These are phyloP conservation scores for Petrea volubilis DNA, from an alignment of 257 asterid species.

Conservation along the genomic window DNA sequence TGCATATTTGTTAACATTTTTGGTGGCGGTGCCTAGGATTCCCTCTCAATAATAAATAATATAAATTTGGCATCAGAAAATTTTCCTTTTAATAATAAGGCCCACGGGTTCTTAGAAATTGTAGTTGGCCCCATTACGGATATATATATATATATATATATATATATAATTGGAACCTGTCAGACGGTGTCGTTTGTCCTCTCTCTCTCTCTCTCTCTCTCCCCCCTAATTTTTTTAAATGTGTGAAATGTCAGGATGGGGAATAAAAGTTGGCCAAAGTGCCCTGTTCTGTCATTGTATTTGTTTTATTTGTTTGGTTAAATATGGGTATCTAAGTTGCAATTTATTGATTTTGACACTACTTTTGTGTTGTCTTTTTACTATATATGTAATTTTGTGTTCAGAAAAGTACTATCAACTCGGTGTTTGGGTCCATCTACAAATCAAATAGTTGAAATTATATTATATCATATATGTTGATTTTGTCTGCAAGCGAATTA, in stretches of 20 bases:
- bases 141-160: background rate
- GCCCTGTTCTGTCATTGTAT: slow-evolving; percentile 8
- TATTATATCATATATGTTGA: no score
- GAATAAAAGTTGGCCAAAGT: slow-evolving; percentile 24
- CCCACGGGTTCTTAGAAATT: slow-evolving; percentile 32
- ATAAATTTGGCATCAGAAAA: background rate
- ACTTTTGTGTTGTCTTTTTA: background rate
- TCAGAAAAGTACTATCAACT: no score
- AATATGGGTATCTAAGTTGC: no score
- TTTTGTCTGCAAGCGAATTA: no score
- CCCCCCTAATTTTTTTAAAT: background rate
- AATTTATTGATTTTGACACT: background rate
- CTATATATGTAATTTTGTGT: background rate
- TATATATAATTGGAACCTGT: slow-evolving; percentile 13
- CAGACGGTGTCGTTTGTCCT: slow-evolving; percentile 42
- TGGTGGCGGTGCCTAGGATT: slow-evolving; percentile 38
- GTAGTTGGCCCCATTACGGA: slow-evolving; percentile 32
- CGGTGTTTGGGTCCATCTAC: no score
- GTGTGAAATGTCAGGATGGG: background rate
- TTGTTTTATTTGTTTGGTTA: background rate
- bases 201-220: no score
- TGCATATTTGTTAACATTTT: slow-evolving; percentile 8
- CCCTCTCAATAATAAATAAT: slow-evolving; percentile 18
- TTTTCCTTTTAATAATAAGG: slow-evolving; percentile 1
- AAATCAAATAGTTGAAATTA: no score